A percentile compares a stretch with the other conserved stretches of the same genome.
These are phyloP conservation scores for Penicillium flavigenum DNA, from an alignment of 495 filamentous ascomycete species.

Conservation along the genomic window DNA sequence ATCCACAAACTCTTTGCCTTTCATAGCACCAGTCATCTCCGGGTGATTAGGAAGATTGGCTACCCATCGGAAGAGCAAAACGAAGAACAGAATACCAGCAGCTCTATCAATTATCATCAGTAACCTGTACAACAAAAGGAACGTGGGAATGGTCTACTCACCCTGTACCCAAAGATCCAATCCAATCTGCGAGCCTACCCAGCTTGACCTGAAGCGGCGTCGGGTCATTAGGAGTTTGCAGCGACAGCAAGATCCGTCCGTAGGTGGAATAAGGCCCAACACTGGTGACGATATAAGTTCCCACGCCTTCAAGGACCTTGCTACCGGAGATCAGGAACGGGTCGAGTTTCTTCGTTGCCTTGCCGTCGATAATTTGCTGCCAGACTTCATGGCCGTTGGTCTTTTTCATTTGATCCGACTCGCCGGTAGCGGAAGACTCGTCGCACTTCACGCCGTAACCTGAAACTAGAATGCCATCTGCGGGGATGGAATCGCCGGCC, in stretches of 20 bases:
- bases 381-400: conserved; percentile 58
- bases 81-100: conserved; percentile 62
- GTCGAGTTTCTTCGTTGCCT: conserved; percentile 58
- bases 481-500: conserved; percentile 67
- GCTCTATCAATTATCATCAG: conserved; percentile 47
- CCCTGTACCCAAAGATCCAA: conserved; percentile 54
- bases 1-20: conserved; percentile 62
- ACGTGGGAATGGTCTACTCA: conserved; percentile 19
- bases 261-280: conserved; percentile 63
- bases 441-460: conserved; percentile 67
- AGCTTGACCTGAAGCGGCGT: conserved; percentile 67
- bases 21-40: conserved; percentile 46
- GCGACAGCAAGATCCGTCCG: conserved; percentile 62
- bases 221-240: conserved; percentile 60
- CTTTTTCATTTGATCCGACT: conserved; percentile 69
- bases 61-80: conserved; percentile 60
- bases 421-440: conserved; percentile 67
- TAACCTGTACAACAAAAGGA: not conserved
- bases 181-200: conserved; percentile 62
- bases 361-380: conserved; percentile 54
- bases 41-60: conserved; percentile 51
- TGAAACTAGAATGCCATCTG: conserved; percentile 61
- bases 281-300: conserved; percentile 63
- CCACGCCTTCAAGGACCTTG: conserved; percentile 65
- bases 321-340: conserved; percentile 64